These are phyloP conservation scores for Entomortierella lignicola DNA, from an alignment of 192 early-diverging fungal genomes.

Conservation along the genomic window DNA sequence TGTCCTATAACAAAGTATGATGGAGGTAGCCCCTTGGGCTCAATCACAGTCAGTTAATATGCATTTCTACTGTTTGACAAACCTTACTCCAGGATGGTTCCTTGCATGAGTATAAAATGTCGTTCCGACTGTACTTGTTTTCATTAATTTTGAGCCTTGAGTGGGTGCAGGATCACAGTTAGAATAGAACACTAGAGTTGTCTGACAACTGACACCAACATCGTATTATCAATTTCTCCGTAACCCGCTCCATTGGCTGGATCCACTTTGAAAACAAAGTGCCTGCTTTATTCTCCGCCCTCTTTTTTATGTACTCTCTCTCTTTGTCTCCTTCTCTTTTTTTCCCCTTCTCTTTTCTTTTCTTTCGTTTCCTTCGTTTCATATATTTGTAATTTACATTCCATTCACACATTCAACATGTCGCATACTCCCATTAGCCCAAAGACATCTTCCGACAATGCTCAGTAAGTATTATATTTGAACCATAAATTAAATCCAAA, in stretches of 20 bases:
- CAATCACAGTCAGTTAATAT: too few relatives aligned
- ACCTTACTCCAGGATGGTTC: too few relatives aligned
- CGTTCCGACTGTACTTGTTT: too few relatives aligned
- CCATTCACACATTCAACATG: neutral
- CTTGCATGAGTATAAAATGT: too few relatives aligned
- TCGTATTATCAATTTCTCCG: neutral
- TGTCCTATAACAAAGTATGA: too few relatives aligned
- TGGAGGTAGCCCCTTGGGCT: too few relatives aligned
- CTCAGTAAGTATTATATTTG: neutral
- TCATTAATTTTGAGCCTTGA: too few relatives aligned
- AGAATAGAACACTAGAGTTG: too few relatives aligned
- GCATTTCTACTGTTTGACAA: too few relatives aligned
- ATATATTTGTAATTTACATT: neutral
- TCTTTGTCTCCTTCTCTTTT: neutral
- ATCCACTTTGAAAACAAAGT: neutral
- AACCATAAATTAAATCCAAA: too few relatives aligned
- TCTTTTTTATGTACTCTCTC: neutral
- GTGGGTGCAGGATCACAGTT: too few relatives aligned
- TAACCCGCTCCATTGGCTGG: neutral
- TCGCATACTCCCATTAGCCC: neutral
- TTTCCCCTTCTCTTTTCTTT: neutral
- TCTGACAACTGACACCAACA: too few relatives aligned
- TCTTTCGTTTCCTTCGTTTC: neutral
- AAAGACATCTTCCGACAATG: neutral
- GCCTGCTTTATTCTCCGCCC: neutral